Evolutionary conservation across 2,329 filamentous ascomycete genomes (phyloP), one percentile per base, ranked within the genome.

Genomic region (Dactylonectria macrodidyma): DNA sequence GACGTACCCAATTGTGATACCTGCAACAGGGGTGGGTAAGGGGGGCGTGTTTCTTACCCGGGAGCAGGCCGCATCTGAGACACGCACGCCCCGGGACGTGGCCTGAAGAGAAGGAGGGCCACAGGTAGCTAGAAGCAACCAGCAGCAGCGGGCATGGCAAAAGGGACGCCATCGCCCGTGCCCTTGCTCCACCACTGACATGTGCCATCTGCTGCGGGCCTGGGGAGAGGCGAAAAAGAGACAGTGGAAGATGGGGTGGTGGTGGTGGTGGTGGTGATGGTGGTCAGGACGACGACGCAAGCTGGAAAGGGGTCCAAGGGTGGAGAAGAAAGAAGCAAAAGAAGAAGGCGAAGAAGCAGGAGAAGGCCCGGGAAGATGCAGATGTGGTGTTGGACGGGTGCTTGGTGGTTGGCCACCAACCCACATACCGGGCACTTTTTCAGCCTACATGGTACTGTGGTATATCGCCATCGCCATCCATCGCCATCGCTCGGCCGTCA

Each of bases 121-220:
- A 62, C 30, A 46, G 41, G 19, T 30, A 30, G 26, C 26, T 4
- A 30, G 26, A 38, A 54, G 26, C 26, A 41, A 47, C 52, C 19
- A 19, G 52, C 57, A 52, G 33, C 38, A 52, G 33, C 33, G 60
- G 52, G 51, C 52, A 59, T 51, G 51, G 56, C 63, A 48, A 24
- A 26, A 59, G 30, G 41, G 61, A 65, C 62, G 48, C 62, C 62
- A 65, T 65, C 30, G 55, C 47, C 62, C 55, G 50, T 22, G 47
- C 50, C 55, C 44, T 50, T 51, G 62, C 59, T 60, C 57, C 64
- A 65, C 56, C 51, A 66, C 51, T 66, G 64, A 66, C 64, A 66
- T 66, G 64, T 61, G 59, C 64, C 59, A 62, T 36, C 56, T 54
- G 50, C 24, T 41, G 55, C 36, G 48, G 50, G 54, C 22, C 47